Percentiles rank a stretch among this genome's conserved stretches.
Conservation (phyloP, 768 basidiomycete species). For the Vararia minispora region DNA sequence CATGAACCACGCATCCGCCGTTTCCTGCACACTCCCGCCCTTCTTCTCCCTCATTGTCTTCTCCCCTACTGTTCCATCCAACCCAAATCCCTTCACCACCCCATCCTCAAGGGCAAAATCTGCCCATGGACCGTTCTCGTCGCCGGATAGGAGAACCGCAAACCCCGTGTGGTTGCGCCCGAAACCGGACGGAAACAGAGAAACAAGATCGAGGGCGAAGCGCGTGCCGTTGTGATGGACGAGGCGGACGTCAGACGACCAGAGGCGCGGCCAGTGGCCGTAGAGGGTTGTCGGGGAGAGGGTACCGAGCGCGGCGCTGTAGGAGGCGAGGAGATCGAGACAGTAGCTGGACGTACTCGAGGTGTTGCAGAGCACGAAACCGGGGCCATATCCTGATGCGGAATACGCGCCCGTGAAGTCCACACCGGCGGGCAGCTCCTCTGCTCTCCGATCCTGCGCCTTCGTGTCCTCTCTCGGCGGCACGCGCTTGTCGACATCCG, state of each 20-base stretch:
- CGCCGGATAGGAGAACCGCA: no score
- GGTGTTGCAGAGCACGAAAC: not conserved
- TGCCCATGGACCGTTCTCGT: not conserved
- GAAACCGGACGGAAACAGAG: conserved; percentile 6
- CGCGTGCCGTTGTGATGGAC: not conserved
- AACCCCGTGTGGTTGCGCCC: conserved; percentile 6
- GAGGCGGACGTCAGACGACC: not conserved
- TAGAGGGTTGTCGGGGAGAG: conserved; percentile 2
- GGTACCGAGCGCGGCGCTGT: not conserved
- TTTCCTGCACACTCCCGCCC: not conserved
- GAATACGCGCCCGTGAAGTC: conserved; percentile 4
- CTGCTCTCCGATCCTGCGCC: not conserved
- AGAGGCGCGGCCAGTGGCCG: not conserved
- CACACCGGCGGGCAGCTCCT: not conserved
- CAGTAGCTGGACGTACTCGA: conserved; percentile 3
- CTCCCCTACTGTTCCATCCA: not conserved
- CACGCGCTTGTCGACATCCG: not conserved
- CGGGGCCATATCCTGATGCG: conserved; percentile 3
- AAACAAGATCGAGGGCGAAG: not conserved
- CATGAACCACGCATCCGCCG: conserved; percentile 5
- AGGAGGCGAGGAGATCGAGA: conserved; percentile 1
- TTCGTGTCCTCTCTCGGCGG: not conserved
- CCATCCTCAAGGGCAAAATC: conserved; percentile 2
- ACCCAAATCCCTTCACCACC: not conserved
- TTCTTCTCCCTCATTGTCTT: not conserved